These are phyloP conservation scores for Salix purpurea DNA, from an alignment of 345 rosid genomes.

Conservation along the genomic window DNA sequence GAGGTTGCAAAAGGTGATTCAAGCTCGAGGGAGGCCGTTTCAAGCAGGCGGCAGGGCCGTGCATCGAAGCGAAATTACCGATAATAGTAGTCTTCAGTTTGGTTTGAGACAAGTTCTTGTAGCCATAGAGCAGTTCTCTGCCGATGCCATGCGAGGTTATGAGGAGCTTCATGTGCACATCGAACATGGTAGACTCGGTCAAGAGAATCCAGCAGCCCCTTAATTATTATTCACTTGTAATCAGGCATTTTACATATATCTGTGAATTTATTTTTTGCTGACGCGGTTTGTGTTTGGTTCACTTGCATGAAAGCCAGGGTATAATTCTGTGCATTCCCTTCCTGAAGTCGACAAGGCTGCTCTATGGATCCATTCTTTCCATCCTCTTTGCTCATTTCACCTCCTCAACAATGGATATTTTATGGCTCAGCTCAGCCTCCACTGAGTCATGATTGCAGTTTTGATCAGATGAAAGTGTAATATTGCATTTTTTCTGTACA, in stretches of 20 bases:
- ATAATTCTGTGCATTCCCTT: not conserved
- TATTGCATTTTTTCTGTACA: not conserved
- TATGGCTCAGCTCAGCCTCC: not conserved
- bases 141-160: slow-evolving; percentile 20
- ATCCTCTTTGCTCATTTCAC: not conserved
- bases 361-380: not conserved
- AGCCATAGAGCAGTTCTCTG: slow-evolving; percentile 42
- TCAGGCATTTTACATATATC: not conserved
- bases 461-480: not conserved
- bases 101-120: slow-evolving; percentile 34
- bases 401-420: not conserved
- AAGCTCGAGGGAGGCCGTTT: slow-evolving; percentile 19
- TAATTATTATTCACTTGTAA: not conserved
- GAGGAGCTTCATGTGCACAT: slow-evolving; percentile 27
- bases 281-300: not conserved
- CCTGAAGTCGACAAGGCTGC: not conserved
- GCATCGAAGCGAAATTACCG: slow-evolving; percentile 3
- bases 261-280: not conserved
- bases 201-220: slow-evolving; percentile 3
- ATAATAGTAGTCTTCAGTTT: slow-evolving; percentile 13
- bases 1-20: slow-evolving; percentile 32
- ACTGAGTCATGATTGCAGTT: not conserved
- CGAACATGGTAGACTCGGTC: slow-evolving; percentile 10
- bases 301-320: not conserved
- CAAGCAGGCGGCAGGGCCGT: not conserved